These are phyloP conservation scores for Mortierella sp. DNA, from an alignment of 371 early-diverging fungal species.

Conservation along the genomic window DNA sequence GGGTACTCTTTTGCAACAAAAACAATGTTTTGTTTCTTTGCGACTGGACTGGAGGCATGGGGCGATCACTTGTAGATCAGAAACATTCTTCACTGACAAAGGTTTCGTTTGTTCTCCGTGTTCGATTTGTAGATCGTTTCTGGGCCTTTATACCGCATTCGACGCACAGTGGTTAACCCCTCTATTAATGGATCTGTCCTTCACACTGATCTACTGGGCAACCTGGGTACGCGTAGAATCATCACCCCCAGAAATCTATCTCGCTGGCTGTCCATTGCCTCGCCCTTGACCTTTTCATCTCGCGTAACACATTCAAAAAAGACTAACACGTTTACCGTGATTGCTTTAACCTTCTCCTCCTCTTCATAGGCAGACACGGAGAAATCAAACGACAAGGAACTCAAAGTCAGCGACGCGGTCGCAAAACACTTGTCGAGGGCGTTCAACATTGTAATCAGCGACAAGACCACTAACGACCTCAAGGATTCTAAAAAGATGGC, in stretches of 20 bases:
- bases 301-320: not conserved
- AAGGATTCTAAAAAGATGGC: slow-evolving; percentile 65
- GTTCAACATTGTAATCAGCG: slow-evolving; percentile 40
- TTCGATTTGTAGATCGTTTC: slow-evolving; percentile 25
- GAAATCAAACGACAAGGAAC: slow-evolving; percentile 39
- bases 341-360: not conserved
- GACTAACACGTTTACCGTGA: not conserved
- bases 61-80: not conserved
- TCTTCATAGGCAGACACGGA: slow-evolving; percentile 41
- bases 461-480: slow-evolving; percentile 46
- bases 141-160: slow-evolving; percentile 21
- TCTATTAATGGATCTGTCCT: slow-evolving; percentile 38
- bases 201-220: slow-evolving; percentile 47
- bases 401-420: slow-evolving; percentile 45
- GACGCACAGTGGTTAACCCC: slow-evolving; percentile 45
- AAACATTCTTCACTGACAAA: not conserved
- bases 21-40: too few species aligned
- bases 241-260: not conserved
- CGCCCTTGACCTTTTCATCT: not conserved
- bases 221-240: slow-evolving; percentile 18
- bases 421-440: slow-evolving; percentile 38
- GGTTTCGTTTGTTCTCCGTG: not conserved
- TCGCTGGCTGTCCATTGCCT: not conserved
- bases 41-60: too few species aligned
- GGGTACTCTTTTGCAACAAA: too few species aligned